These are phyloP conservation scores for Aureobasidium sp. DNA, from an alignment of 2,329 filamentous ascomycete species.

Conservation along the genomic window DNA sequence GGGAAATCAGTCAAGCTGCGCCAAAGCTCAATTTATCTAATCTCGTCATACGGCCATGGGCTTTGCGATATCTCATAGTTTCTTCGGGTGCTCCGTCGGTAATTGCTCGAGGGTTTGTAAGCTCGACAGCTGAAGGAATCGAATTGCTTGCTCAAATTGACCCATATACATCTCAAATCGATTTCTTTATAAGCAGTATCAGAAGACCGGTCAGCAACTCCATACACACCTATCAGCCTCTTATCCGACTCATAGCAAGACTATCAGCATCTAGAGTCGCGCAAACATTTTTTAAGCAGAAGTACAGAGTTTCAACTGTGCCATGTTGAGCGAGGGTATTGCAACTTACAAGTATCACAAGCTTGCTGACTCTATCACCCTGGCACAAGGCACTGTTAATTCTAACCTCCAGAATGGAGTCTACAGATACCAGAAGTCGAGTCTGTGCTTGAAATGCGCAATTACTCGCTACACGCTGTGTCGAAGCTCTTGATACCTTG, in stretches of 20 bases:
- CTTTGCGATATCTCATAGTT: neutral
- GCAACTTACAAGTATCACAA: too few relatives aligned
- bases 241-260: too few relatives aligned
- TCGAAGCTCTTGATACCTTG: neutral
- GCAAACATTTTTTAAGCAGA: too few relatives aligned
- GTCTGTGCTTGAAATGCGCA: rapidly evolving
- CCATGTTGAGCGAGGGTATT: too few relatives aligned
- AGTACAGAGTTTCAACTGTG: too few relatives aligned
- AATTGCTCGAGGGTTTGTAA: neutral
- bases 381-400: neutral
- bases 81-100: neutral
- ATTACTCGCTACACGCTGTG: neutral
- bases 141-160: neutral
- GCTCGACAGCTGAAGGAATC: neutral
- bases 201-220: neutral
- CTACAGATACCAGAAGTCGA: neutral
- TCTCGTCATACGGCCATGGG: neutral
- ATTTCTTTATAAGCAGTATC: neutral
- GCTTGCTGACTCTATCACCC: neutral
- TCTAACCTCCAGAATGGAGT: too few relatives aligned
- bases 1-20: neutral
- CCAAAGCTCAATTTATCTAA: neutral
- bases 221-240: neutral
- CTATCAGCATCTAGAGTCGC: too few relatives aligned
- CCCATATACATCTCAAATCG: neutral